Evolutionary conservation across 805 yeast species (phyloP).

Genomic region (Clavispora vitiphila): DNA sequence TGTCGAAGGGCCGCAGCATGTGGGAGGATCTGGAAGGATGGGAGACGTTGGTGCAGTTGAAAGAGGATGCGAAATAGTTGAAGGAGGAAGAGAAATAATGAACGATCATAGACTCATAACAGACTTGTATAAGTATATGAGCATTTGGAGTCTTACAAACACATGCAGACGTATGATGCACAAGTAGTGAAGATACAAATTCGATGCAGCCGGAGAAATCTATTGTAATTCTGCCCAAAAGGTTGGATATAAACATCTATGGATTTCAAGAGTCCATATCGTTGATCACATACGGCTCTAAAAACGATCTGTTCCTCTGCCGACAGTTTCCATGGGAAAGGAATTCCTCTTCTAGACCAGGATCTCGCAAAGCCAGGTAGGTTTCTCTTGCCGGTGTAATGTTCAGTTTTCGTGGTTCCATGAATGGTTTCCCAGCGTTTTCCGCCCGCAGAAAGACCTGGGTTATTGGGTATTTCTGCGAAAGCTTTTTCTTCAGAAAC

Average conservation of each 20-base stretch:
- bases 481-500: background rate
- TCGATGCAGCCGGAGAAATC: too few relatives aligned
- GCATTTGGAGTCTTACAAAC: too few relatives aligned
- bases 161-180: too few relatives aligned
- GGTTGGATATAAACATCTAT: too few relatives aligned
- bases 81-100: too few relatives aligned
- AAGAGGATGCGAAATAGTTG: conserved; percentile 27
- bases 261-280: too few relatives aligned
- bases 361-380: background rate
- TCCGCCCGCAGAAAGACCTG: background rate
- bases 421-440: background rate
- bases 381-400: too few relatives aligned
- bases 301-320: background rate
- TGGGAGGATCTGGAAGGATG: conserved; percentile 85
- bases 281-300: background rate
- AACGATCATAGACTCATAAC: too few relatives aligned
- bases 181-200: too few relatives aligned
- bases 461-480: background rate
- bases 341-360: background rate
- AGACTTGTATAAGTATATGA: too few relatives aligned
- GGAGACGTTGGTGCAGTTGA: conserved; percentile 54
- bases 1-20: conserved; percentile 69
- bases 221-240: too few relatives aligned
- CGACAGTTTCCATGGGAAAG: background rate
- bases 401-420: too few relatives aligned